Evolutionary conservation across 495 filamentous ascomycete genomes (phyloP), one percentile per base, ranked within the genome.

Genomic region (Astrothelium subdiscretum): DNA sequence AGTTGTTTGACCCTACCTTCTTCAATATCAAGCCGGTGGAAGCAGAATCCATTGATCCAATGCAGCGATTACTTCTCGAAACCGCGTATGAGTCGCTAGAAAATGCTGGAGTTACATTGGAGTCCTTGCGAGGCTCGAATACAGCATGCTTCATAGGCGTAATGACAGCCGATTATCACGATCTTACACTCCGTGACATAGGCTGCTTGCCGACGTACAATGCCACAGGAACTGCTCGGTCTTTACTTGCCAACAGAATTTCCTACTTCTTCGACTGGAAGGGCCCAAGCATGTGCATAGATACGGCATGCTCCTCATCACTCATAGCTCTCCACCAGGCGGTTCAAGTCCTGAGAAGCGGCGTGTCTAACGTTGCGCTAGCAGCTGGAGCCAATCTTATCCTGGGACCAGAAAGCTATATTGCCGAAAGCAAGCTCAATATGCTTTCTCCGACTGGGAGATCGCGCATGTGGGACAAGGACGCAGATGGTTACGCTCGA

Each of bases 291-390:
- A 38, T 31, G 48, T 32, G 63, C 67, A 38, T 76, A 72, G 62
- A 68, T 69, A 22, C 11, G 71, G 72, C 8, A 75, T 80, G 32
- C 79, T 73, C 35, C 57, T 77, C 6, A 74, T 76, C 12, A 32
- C 69, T 78, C 13, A 77, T 79, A 73, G 77, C 74, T 1, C 69
- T 70, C 42, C 77, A 80, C 65, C 75, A 77, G 65, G 77, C 68
- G 78, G 6, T 71, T 70, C 1, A 70, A 75, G 54, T 70, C 72
- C n/a, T 78, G 78, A 29, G 76, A 75, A 32, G 26, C 64, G 77
- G 3, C 57, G 59, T 4, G 65, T 71, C 11, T 74, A 72, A 40
- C 69, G 77, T 65, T 78, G 79, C 65, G 75, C 77, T 62, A 76
- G 80, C 15, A 81, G 77, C 5, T 77, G 80, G 0, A 75, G 71